phyloP scores from a whole-genome alignment of 768 basidiomycete genomes.

The Panaeolus cyanescens region DNA sequence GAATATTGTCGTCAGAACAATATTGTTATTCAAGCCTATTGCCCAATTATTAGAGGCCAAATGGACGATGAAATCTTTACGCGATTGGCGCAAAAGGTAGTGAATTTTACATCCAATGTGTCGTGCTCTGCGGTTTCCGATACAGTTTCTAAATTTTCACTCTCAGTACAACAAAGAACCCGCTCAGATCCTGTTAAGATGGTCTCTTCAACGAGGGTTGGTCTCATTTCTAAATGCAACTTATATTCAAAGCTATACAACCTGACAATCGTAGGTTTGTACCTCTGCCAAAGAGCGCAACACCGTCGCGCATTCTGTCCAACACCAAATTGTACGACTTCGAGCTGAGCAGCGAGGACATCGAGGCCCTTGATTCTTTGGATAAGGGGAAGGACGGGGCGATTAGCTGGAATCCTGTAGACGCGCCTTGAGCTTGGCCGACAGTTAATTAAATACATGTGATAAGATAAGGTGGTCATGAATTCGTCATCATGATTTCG shows the following conservation, averaged over 20 bases:
- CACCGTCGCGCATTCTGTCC: conserved; percentile 65
- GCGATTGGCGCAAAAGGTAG: conserved; percentile 61
- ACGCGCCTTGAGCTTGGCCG: conserved; percentile 36
- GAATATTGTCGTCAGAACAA: conserved; percentile 64
- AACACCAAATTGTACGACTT: conserved; percentile 82
- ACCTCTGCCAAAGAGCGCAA: conserved; percentile 82
- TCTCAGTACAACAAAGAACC: conserved; percentile 57
- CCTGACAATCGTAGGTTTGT: conserved; percentile 55
- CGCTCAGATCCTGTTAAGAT: conserved; percentile 84
- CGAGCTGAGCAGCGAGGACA: conserved; percentile 63
- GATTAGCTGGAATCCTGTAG: conserved; percentile 84
- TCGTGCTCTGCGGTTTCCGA: no score
- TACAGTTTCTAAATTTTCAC: neutral
- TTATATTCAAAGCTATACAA: neutral
- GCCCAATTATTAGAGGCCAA: conserved; percentile 68
- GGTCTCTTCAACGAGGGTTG: conserved; percentile 86
- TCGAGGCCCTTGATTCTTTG: conserved; percentile 63
- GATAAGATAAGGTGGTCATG: conserved; percentile 2
- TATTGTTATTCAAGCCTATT: conserved; percentile 75
- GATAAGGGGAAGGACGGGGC: conserved; percentile 76
- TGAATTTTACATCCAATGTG: no score
- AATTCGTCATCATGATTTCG: neutral
- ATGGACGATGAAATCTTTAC: conserved; percentile 56
- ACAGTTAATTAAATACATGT: neutral
- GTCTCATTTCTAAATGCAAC: conserved; percentile 19